These are phyloP conservation scores for Tolypocladium ophioglossoides DNA, from an alignment of 2,329 filamentous ascomycete genomes.

Conservation along the genomic window DNA sequence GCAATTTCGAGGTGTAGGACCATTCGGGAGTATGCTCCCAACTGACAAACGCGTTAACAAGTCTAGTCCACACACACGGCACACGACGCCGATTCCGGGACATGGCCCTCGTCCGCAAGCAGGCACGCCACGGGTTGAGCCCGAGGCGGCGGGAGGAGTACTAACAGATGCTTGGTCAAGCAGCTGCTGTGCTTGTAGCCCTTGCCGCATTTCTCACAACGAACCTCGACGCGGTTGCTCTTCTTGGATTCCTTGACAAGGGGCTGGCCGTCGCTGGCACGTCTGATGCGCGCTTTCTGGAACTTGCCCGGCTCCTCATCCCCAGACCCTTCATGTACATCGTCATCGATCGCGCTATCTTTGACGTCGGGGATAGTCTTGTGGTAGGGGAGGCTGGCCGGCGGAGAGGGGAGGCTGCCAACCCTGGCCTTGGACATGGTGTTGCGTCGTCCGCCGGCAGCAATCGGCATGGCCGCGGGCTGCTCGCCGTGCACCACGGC, in stretches of 20 bases:
- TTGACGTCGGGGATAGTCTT: constrained; percentile 40
- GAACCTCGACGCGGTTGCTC: constrained; percentile 72
- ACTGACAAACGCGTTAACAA: constrained; percentile 38
- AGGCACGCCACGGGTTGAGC: constrained; percentile 23
- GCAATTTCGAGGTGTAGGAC: constrained; percentile 91
- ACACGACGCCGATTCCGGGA: constrained; percentile 6
- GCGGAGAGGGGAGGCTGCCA: constrained; percentile 50
- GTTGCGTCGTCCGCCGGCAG: constrained; percentile 50
- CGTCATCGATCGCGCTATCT: constrained; percentile 61
- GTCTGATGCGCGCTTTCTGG: constrained; percentile 41
- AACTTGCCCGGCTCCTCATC: constrained; percentile 40
- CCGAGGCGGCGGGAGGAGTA: constrained; percentile 47
- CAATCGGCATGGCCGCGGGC: constrained; percentile 45
- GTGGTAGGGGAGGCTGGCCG: constrained; percentile 56
- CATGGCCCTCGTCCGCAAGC: constrained; percentile 3
- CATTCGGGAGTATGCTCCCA: constrained; percentile 99
- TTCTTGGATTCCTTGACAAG: constrained; percentile 78
- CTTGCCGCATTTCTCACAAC: constrained; percentile 97
- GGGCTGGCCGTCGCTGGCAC: constrained; percentile 79
- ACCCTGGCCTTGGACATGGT: constrained; percentile 56
- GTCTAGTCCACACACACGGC: constrained; percentile 1
- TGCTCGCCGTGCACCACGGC: constrained; percentile 59
- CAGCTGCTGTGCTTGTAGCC: constrained; percentile 99
- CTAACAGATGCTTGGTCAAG: constrained; percentile 99
- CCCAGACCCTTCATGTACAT: constrained; percentile 46